Base-by-base conservation (phyloP, 2,329 filamentous ascomycete genomes). In the Cryphonectria naterciae region DNA sequence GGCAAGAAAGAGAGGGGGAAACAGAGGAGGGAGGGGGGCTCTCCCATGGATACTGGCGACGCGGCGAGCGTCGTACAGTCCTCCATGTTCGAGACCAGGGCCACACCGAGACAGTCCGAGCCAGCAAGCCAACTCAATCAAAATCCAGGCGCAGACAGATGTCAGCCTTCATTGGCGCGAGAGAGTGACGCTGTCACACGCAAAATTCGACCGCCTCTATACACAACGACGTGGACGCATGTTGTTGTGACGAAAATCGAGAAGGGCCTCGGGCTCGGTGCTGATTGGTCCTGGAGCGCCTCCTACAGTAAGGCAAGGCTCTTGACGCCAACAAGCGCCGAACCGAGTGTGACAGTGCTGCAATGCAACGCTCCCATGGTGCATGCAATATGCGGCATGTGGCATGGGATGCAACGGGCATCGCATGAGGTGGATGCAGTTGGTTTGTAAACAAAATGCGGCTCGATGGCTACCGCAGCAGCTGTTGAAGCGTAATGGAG, bases 311-410 rank as follows among this genome's bases (percentile, higher is more conserved):
- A 65, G 43, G 46, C 68, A 4, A 69, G 35, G 15, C 28, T 62
- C 58, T 68, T 68, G 68, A 63, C 71, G 68, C 68, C 25, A 32
- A 65, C 65, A 68, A 54, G 60, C 67, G 64, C 68, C 41, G n/a
- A 61, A 64, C 54, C 39, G 52, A 41, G 32, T 25, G 52, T 64
- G 65, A 70, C 64, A 63, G 41, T 32, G 49, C 56, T 70, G 68
- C 43, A 62, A 72, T 39, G 65, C 65, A 63, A 63, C 32, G 65
- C 49, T 43, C 67, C n/a, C 28, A 64, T 68, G 54, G 65, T 68
- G 43, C 71, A 68, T 70, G 25, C 41, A 60, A 54, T 19, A 56
- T 39, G 63, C 62, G 41, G 56, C n/a, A 28, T 46, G 46, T 22
- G 7, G 19, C 32, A 22, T 28, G n/a, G 22, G 25, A 49, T 28